Evolutionary conservation across 2,329 filamentous ascomycete species (phyloP), one percentile per base, ranked within the genome.

Genomic region (Cladosporium phlei): DNA sequence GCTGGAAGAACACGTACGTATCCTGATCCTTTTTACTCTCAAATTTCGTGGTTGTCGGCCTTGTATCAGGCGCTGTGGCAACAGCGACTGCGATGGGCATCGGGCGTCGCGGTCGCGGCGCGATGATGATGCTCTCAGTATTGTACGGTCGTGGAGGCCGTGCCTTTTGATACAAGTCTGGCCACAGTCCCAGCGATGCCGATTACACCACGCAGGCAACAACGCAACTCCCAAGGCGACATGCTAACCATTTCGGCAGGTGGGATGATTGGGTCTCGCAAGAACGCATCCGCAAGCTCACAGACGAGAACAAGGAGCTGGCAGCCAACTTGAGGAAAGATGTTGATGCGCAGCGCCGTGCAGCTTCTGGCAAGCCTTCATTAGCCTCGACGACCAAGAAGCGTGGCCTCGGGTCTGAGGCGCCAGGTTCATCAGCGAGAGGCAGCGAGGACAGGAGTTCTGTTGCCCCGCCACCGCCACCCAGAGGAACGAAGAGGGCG

Each of bases 241-340:
- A 22, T n/a, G 25, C 48, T 50, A 24, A 50, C 44, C 21, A 14
- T 43, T 30, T 49, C 27, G 8, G 54, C 61, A 86, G 83, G 52
- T 98, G 93, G 93, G 93, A 98, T 71, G 93, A 98, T 71, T 97
- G 91, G 91, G 93, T 97, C 34, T 81, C 87, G 17, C 83, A 89
- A 68, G 91, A 97, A 66, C 87, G 93, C 56, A 84, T 98, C 51
- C 85, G 90, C 63, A 96, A 96, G 71, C 85, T 91, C 65, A 95
- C 84, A 42, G 88, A 95, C 47, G 93, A 97, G 70, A 96, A 97
- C 70, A 87, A 88, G 63, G 88, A 95, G 64, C 78, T 98, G 28
- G 89, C 91, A 17, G 74, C 75, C 46, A 83, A 86, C 66, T 75
- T 90, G 22, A 77, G 82, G 58, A 78, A 81, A 48, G 83, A 88